Conservation (phyloP, 225 moss, liverwort and hornwort species). For the Sphagnum contortum region DNA sequence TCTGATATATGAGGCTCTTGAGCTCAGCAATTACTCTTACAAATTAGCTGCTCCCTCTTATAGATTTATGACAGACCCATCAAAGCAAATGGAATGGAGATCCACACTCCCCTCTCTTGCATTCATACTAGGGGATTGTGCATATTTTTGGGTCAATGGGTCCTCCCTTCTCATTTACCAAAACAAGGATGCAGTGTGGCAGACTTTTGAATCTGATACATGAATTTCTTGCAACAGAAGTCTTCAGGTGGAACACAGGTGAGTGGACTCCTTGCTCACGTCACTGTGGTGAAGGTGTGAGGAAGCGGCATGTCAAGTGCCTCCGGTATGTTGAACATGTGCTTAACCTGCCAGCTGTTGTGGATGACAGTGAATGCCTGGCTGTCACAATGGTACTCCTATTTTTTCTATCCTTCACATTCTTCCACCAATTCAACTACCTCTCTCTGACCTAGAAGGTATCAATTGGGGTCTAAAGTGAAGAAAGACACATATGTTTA, state of each 20-base stretch:
- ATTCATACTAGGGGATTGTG: too few species aligned
- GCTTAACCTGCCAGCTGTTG: conserved; percentile 31
- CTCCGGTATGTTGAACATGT: conserved; percentile 49
- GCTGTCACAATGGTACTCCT: conserved; percentile 34
- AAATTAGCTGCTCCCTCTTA: too few species aligned
- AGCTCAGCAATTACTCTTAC: too few species aligned
- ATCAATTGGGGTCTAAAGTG: too few species aligned
- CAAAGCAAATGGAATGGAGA: background rate
- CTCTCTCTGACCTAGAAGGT: too few species aligned
- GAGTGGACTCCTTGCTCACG: conserved; percentile 68
- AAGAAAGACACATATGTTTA: too few species aligned
- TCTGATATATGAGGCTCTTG: too few species aligned
- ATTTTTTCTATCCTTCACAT: background rate
- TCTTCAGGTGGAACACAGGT: conserved; percentile 54
- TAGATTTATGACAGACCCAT: too few species aligned
- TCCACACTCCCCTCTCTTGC: background rate
- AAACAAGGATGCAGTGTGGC: background rate
- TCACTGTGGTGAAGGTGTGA: conserved; percentile 47
- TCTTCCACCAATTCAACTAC: background rate
- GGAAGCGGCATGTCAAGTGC: conserved; percentile 40
- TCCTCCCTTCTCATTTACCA: too few species aligned
- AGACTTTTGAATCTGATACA: background rate
- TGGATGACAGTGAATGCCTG: conserved; percentile 53
- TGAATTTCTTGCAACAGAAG: conserved; percentile 32
- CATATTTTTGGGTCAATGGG: background rate